A percentile compares a stretch with the other conserved stretches of the same genome.
phyloP scores from a whole-genome alignment of 352 stramenopile genomes.

The Globisporangium paroecandrum region DNA sequence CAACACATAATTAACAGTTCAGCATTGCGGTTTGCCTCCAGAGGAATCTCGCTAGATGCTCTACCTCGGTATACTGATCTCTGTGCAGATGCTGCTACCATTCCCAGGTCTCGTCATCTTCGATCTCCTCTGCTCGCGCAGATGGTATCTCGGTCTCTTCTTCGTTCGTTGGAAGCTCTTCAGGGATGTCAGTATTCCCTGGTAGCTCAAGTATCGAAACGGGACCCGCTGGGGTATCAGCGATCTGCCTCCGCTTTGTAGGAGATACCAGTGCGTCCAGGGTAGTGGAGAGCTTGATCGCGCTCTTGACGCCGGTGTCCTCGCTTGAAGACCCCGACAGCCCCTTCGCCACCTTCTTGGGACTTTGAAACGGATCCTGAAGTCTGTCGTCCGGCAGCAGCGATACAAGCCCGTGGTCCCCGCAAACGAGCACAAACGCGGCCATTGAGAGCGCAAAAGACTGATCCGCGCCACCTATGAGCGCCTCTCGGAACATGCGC shows the following conservation, averaged over 20 bases:
- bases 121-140: constrained; percentile 42
- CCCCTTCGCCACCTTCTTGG: not conserved
- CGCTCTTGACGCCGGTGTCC: not conserved
- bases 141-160: constrained; percentile 4
- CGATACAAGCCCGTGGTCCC: constrained; percentile 66
- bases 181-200: constrained; percentile 28
- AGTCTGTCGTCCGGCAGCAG: constrained; percentile 60
- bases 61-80: too few species aligned
- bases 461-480: constrained; percentile 59
- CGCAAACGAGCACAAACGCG: constrained; percentile 66
- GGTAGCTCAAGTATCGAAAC: constrained; percentile 1
- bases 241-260: not conserved
- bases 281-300: not conserved
- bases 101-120: constrained; percentile 31
- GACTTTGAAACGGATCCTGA: constrained; percentile 37
- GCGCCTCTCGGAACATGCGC: constrained; percentile 72
- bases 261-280: constrained; percentile 11
- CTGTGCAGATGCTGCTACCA: constrained; percentile 16
- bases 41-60: too few species aligned
- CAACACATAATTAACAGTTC: too few species aligned
- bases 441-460: constrained; percentile 73
- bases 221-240: too few species aligned
- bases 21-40: too few species aligned
- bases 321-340: not conserved
- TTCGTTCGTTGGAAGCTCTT: constrained; percentile 23